These are phyloP conservation scores for Cryptococcus neoformans DNA, from an alignment of 1,284 basidiomycete species.

Conservation along the genomic window DNA sequence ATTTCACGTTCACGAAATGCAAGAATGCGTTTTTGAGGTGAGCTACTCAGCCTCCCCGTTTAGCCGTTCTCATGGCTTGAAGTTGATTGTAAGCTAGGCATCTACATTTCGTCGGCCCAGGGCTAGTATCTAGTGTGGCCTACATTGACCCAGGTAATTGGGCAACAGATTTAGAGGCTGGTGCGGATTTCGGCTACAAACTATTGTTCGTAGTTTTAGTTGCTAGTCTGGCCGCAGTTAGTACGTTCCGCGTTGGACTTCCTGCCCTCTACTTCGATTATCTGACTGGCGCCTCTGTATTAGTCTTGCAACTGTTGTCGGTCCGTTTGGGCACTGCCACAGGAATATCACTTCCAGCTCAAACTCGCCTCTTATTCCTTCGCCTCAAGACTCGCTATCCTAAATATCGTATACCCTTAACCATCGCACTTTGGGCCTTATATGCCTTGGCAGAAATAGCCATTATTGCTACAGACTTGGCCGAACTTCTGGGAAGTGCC, in stretches of 20 bases:
- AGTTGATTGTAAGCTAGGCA: slow-evolving; percentile 23
- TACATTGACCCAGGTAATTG: slow-evolving; percentile 49
- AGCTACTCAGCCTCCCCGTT: slow-evolving; percentile 1
- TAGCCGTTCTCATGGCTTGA: background rate
- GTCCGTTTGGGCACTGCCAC: slow-evolving; percentile 56
- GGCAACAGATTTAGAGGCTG: slow-evolving; percentile 47
- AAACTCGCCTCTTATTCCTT: slow-evolving; percentile 66
- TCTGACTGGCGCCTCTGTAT: background rate
- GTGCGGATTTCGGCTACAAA: slow-evolving; percentile 74
- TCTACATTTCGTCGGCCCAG: slow-evolving; percentile 49
- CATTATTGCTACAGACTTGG: slow-evolving; percentile 64
- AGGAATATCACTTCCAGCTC: slow-evolving; percentile 47
- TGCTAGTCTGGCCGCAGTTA: slow-evolving; percentile 70
- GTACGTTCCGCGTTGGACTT: slow-evolving; percentile 12
- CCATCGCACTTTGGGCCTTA: slow-evolving; percentile 50
- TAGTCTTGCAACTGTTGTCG: slow-evolving; percentile 43
- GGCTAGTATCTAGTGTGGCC: slow-evolving; percentile 47
- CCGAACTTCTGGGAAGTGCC: slow-evolving; percentile 70
- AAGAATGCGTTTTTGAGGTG: slow-evolving; percentile 3
- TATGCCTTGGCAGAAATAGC: slow-evolving; percentile 67
- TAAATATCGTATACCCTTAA: slow-evolving; percentile 53
- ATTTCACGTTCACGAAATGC: slow-evolving; percentile 4
- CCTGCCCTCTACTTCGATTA: background rate
- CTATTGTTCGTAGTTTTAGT: slow-evolving; percentile 82
- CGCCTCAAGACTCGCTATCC: slow-evolving; percentile 69